Evolutionary conservation across 352 stramenopile species (phyloP).

Genomic region (Globisporangium viniferum): DNA sequence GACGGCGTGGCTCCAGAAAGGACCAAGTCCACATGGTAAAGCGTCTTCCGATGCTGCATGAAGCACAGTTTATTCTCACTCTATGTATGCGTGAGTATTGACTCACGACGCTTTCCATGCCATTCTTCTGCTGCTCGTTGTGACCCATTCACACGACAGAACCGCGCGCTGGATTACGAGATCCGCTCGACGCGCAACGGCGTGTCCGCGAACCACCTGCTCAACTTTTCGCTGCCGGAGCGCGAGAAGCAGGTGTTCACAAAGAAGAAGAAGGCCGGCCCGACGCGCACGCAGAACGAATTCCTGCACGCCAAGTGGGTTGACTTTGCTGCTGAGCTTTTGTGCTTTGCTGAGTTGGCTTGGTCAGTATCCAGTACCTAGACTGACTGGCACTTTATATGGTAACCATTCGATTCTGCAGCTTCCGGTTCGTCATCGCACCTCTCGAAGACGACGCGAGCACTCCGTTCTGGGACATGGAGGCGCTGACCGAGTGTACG

Average conservation of each 20-base stretch:
- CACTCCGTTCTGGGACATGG: slow-evolving; percentile 63
- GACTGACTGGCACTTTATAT: not conserved
- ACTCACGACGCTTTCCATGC: not conserved
- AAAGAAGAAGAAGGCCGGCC: slow-evolving; percentile 57
- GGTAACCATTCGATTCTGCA: slow-evolving; percentile 15
- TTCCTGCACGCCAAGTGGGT: slow-evolving; percentile 85
- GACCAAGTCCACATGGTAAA: slow-evolving; percentile 13
- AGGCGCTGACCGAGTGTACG: slow-evolving; percentile 81
- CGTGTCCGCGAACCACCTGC: slow-evolving; percentile 77
- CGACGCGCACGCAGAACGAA: slow-evolving; percentile 71
- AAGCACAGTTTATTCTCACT: not conserved
- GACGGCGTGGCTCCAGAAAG: slow-evolving; percentile 13
- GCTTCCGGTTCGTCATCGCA: slow-evolving; percentile 81
- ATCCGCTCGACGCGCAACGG: slow-evolving; percentile 59
- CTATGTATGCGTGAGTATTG: not conserved
- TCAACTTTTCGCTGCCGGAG: slow-evolving; percentile 81
- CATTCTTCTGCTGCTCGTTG: not conserved
- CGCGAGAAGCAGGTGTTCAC: slow-evolving; percentile 46
- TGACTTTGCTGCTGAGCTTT: not conserved
- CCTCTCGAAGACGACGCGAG: slow-evolving; percentile 42
- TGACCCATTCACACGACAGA: slow-evolving; percentile 21
- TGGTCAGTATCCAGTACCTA: not conserved
- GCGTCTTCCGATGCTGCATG: not conserved
- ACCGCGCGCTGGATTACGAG: slow-evolving; percentile 52
- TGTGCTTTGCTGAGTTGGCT: not conserved